A percentile compares a stretch with the other conserved stretches of the same genome.
These are phyloP conservation scores for Notholithocarpus densiflorus DNA, from an alignment of 306 rosid genomes.

Conservation along the genomic window DNA sequence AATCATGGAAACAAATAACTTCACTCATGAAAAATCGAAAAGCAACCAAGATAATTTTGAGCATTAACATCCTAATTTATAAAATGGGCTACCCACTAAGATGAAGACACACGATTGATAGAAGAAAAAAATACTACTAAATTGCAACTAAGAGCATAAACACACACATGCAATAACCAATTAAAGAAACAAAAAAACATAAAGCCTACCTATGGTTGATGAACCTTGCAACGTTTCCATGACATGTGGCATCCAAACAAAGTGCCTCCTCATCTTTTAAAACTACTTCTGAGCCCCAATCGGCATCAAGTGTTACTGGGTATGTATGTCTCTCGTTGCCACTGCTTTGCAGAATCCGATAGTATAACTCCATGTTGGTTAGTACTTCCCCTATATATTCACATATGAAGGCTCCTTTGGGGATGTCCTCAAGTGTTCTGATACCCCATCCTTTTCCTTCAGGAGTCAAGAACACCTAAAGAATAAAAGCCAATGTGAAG, in stretches of 20 bases:
- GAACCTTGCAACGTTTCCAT: constrained; percentile 92
- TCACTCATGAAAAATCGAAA: background rate
- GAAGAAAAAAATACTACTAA: background rate
- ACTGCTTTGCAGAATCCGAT: constrained; percentile 39
- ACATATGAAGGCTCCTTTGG: constrained; percentile 74
- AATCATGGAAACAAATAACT: background rate
- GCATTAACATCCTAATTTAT: background rate
- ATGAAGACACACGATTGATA: background rate
- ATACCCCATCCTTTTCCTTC: constrained; percentile 93
- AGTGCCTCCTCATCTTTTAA: constrained; percentile 82
- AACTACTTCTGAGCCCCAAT: constrained; percentile 80
- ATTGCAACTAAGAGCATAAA: background rate
- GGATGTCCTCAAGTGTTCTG: constrained; percentile 68
- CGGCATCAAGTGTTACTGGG: constrained; percentile 89
- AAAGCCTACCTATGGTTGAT: constrained; percentile 80
- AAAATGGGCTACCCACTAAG: background rate
- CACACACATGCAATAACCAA: no score
- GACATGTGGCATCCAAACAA: constrained; percentile 83
- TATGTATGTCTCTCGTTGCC: constrained; percentile 74
- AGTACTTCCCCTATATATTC: constrained; percentile 86
- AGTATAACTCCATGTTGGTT: constrained; percentile 75
- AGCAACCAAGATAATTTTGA: background rate
- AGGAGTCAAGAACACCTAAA: constrained; percentile 65
- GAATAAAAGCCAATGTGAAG: constrained; percentile 5
- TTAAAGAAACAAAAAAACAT: background rate